phyloP scores from a whole-genome alignment of 306 rosid species.

The Sechiopsis laciniata region DNA sequence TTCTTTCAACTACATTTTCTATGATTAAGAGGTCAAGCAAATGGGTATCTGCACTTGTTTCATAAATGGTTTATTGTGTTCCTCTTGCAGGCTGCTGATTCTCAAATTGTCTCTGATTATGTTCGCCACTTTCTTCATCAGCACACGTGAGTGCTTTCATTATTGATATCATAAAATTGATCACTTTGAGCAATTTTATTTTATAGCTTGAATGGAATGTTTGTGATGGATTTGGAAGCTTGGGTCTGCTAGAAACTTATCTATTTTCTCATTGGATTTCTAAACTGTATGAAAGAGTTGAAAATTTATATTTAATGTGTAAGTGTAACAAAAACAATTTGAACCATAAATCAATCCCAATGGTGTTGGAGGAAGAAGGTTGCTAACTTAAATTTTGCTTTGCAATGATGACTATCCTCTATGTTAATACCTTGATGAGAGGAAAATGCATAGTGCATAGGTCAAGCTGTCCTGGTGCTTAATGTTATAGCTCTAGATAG shows the following conservation, averaged over 20 bases:
- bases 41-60: background rate
- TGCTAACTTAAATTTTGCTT: too few species aligned
- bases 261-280: background rate
- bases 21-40: background rate
- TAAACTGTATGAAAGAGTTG: background rate
- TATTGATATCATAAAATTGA: too few species aligned
- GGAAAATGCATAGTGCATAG: background rate
- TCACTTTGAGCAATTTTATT: constrained; percentile 3
- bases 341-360: background rate
- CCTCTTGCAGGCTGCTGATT: constrained; percentile 82
- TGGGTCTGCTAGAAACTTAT: background rate
- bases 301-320: background rate
- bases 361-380: background rate
- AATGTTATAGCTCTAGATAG: background rate
- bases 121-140: constrained; percentile 90
- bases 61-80: constrained; percentile 16
- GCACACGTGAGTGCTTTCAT: constrained; percentile 59
- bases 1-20: background rate
- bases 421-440: background rate
- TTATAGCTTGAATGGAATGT: background rate
- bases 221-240: background rate
- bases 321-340: background rate
- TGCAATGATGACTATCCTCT: too few species aligned
- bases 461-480: too few species aligned
- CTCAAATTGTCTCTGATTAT: constrained; percentile 85